Percentiles rank a stretch among this genome's conserved stretches.
These are phyloP conservation scores for Metschnikowia hibisci DNA, from an alignment of 805 yeast genomes.

Conservation along the genomic window DNA sequence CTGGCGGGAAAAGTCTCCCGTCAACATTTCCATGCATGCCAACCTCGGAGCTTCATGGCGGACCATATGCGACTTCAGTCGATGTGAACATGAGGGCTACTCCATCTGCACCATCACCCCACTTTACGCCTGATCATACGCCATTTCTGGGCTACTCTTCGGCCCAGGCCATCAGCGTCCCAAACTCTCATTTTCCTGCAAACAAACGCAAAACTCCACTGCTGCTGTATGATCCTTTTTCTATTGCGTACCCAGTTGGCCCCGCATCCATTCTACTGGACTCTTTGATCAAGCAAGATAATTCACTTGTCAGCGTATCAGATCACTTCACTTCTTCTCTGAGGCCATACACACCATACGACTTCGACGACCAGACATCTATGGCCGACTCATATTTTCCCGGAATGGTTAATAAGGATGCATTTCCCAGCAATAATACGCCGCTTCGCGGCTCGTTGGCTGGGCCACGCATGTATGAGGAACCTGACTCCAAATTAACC, in stretches of 20 bases:
- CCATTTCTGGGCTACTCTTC: slow-evolving; percentile 7
- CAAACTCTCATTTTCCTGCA: slow-evolving; percentile 11
- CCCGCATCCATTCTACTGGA: slow-evolving; percentile 11
- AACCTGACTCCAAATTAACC: neutral
- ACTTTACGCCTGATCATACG: neutral
- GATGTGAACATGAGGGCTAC: neutral
- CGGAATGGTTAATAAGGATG: neutral
- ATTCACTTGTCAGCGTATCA: slow-evolving; percentile 30
- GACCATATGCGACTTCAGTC: neutral
- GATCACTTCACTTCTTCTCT: slow-evolving; percentile 21
- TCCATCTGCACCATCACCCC: neutral
- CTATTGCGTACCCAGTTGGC: slow-evolving; percentile 11
- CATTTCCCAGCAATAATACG: neutral
- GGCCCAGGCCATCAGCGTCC: slow-evolving; percentile 7
- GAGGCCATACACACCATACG: slow-evolving; percentile 19
- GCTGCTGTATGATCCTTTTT: slow-evolving; percentile 18
- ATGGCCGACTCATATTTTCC: slow-evolving; percentile 8
- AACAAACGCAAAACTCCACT: slow-evolving; percentile 13
- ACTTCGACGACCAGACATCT: slow-evolving; percentile 14
- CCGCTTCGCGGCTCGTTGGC: neutral
- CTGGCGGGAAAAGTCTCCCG: slow-evolving; percentile 1
- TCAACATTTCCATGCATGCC: slow-evolving; percentile 5
- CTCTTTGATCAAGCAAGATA: slow-evolving; percentile 21
- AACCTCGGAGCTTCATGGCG: neutral
- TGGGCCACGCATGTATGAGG: slow-evolving; percentile 1